A percentile compares a stretch with the other conserved stretches of the same genome.
These are phyloP conservation scores for Clarireedia homoeocarpa DNA, from an alignment of 2,329 filamentous ascomycete genomes.

Conservation along the genomic window DNA sequence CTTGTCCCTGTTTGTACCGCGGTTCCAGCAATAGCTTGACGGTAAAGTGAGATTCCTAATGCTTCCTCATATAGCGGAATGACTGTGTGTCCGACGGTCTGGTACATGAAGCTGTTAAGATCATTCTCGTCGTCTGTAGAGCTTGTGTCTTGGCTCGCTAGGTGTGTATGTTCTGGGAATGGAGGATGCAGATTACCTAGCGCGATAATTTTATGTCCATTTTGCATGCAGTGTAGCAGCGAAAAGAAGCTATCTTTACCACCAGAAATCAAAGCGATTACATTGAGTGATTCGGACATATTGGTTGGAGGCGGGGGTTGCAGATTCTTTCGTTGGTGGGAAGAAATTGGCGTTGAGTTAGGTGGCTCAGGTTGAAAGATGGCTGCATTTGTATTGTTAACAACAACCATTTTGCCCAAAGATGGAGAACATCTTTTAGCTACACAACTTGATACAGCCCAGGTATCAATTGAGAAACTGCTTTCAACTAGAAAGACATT, in stretches of 20 bases:
- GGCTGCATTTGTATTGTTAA: no score
- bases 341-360: no score
- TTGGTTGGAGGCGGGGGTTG: background rate
- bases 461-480: no score
- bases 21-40: slow-evolving; percentile 64
- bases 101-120: slow-evolving; percentile 98
- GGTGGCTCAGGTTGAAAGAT: no score
- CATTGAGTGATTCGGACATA: slow-evolving; percentile 52
- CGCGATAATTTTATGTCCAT: slow-evolving; percentile 79
- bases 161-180: background rate
- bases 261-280: slow-evolving; percentile 89
- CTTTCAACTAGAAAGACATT: background rate
- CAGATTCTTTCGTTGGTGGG: background rate
- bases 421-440: background rate
- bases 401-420: no score
- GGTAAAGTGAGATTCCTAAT: slow-evolving; percentile 75
- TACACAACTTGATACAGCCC: background rate
- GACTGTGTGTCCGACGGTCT: slow-evolving; percentile 85
- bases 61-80: slow-evolving; percentile 78
- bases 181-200: slow-evolving; percentile 79
- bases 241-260: slow-evolving; percentile 97
- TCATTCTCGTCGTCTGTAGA: slow-evolving; percentile 45
- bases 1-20: slow-evolving; percentile 65
- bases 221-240: slow-evolving; percentile 77
- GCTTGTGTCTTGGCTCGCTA: no score